Base-by-base conservation (phyloP, 164 flowering plant genomes). In the Vitis cinerea region DNA sequence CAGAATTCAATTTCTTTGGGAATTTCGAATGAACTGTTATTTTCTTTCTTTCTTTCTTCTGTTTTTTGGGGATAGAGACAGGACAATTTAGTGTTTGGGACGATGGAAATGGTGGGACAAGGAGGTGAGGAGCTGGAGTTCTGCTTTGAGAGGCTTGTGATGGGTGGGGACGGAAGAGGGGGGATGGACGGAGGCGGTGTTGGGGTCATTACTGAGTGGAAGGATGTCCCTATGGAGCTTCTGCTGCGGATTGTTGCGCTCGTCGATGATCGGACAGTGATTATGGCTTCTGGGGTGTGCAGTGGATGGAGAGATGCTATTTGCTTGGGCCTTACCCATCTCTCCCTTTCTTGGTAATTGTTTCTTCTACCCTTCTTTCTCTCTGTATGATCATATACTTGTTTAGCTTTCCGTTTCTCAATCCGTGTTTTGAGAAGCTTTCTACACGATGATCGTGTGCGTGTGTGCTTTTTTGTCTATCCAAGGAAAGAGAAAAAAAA, bases 291-390 rank as follows among this genome's bases (percentile, higher is more conserved):
- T 51, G 97, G 90, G 8, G 97, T 95, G 17, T 95, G 98, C 72
- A 86, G 92, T 74, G 97, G 97, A 1, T 95, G 99, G 99, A 91
- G 98, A 65, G 97, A 90, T 65, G 94, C 97, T 31, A 80, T 95
- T 57, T 86, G 76, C 81, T 77, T 80, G 69, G 98, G 99, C 51
- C 89, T 90, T 58, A 81, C 90, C 17, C 92, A 75, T 70, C 89
- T 95, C 29, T 86, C 31, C 10, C 50, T 54, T n/a, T 62, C 27
- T 52, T n/a, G 61, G 19, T 10, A 2, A 11, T 10, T 13, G 9
- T 19, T 53, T 61, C 6, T 58, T 60, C 10, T 19, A 6, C 44
- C 44, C 44, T 3, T 23, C 2, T 23, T 23, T 23, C 27, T 23
- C 27, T 23, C 27, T 23, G 27, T 23, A 37, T 37, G 44, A 37